Evolutionary conservation across 257 asterid genomes (phyloP), one percentile per base, ranked within the genome.

Genomic region (Nicotiana obtusifolia): DNA sequence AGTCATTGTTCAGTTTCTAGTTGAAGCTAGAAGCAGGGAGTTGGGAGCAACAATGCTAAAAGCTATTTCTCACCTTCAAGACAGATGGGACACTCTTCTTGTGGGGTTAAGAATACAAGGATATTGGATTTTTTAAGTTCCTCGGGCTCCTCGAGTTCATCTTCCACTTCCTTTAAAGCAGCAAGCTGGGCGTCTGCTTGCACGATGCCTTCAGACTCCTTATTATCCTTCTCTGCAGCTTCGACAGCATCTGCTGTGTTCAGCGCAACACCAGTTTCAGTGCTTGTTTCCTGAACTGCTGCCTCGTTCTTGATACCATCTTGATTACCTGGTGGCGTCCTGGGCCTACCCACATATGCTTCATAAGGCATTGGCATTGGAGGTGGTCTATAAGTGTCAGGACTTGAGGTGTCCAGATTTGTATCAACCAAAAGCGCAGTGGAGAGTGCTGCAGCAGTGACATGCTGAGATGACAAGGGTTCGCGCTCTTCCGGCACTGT

Each of bases 61-160:
- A 17, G 28, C 15, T 80, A 56, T 10, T 44, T 10, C 69, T 84
- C 77, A 93, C 99, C 99, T 90, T 95, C 99, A 65, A 95, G 93
- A 88, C 99, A 95, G 84, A 91, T 95, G 81, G 98, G 99, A 69
- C 99, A 95, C 89, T 94, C 98, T 53, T 91, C 94, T 83, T 68
- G 85, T 83, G 90, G 84, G 13, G 87, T 71, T 68, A 86, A 84
- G 75, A 86, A 49, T 33, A 80, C 56, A 81, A 88, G 84, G 78
- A 85, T 83, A 60, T 73, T 84, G 54, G 92, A 80, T 88, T 92
- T 92, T 81, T 92, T 91, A 49, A 91, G 88, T 22, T 92, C 93
- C 4, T 82, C 91, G 56, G 93, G 84, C 5, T 89, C 81, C 81
- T 89, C 87, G 20, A 81, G 64, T 16, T 84, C 93, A 82, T 89